These are phyloP conservation scores for Novymonas esmeraldas DNA, from an alignment of 208 protist species.

Conservation along the genomic window DNA sequence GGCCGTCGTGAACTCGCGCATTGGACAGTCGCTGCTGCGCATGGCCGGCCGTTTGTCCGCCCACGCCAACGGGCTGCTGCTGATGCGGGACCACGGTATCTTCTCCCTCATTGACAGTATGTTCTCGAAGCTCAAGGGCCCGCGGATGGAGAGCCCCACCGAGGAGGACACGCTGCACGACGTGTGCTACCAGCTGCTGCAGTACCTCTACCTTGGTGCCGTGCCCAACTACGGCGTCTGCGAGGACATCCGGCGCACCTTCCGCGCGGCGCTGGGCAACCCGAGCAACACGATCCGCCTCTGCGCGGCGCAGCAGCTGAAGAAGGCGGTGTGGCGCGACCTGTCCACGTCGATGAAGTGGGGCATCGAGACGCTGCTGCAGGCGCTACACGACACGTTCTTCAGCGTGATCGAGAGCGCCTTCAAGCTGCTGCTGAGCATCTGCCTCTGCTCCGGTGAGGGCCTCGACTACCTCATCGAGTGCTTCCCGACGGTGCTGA, in stretches of 20 bases:
- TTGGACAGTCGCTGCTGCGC: conserved; percentile 75
- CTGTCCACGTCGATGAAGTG: conserved; percentile 88
- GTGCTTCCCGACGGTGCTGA: conserved; percentile 75
- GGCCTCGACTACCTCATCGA: conserved; percentile 88
- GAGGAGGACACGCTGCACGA: conserved; percentile 68
- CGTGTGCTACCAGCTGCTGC: conserved; percentile 80
- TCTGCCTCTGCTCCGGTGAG: conserved; percentile 87
- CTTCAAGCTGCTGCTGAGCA: conserved; percentile 82
- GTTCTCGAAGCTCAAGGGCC: conserved; percentile 63
- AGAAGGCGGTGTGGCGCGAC: conserved; percentile 81
- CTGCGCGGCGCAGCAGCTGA: conserved; percentile 77
- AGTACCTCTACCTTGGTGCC: conserved; percentile 72
- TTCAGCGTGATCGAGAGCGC: conserved; percentile 79
- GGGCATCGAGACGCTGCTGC: conserved; percentile 84
- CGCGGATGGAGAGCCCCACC: conserved; percentile 35
- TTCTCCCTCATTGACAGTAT: conserved; percentile 73
- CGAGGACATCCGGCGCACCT: conserved; percentile 81
- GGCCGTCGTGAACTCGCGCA: conserved; percentile 51
- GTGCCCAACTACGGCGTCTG: conserved; percentile 92
- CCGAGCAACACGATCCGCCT: conserved; percentile 71
- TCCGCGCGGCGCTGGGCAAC: conserved; percentile 67
- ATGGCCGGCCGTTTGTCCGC: conserved; percentile 78
- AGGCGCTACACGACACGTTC: conserved; percentile 77
- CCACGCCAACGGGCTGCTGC: conserved; percentile 81
- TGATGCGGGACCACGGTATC: conserved; percentile 76